These are phyloP conservation scores for Suillus clintonianus DNA, from an alignment of 768 basidiomycete species.

Conservation along the genomic window DNA sequence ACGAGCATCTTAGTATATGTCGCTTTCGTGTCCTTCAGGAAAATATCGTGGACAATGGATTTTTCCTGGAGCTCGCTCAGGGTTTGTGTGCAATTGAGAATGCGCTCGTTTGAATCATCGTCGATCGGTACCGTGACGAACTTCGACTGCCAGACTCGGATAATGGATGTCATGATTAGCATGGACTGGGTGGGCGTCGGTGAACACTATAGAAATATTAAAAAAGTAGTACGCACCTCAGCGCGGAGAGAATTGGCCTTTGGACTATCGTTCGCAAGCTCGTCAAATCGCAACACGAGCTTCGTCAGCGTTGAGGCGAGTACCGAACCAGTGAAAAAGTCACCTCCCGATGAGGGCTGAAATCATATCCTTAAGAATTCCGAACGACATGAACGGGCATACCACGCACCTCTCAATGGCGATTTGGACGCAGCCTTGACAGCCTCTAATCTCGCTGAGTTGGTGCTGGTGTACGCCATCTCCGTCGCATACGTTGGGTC, in stretches of 20 bases:
- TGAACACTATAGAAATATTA: not conserved
- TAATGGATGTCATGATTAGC: constrained; percentile 96
- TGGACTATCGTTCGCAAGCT: constrained; percentile 49
- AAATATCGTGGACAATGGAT: constrained; percentile 63
- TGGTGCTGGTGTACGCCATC: constrained; percentile 76
- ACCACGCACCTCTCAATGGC: constrained; percentile 71
- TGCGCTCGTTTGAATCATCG: constrained; percentile 95
- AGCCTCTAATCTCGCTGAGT: constrained; percentile 68
- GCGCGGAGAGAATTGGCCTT: constrained; percentile 78
- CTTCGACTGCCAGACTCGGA: constrained; percentile 96
- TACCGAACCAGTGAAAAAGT: constrained; percentile 95
- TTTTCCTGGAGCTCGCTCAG: constrained; percentile 74
- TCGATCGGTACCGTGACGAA: constrained; percentile 95
- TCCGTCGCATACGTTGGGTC: constrained; percentile 99
- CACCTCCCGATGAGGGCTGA: constrained; percentile 86
- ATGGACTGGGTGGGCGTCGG: constrained; percentile 61
- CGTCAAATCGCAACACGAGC: constrained; percentile 75
- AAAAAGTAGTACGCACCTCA: constrained; percentile 54
- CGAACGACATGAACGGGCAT: not conserved
- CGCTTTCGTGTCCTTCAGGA: constrained; percentile 83
- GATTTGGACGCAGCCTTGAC: constrained; percentile 89
- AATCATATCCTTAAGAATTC: not conserved
- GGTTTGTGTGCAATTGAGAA: constrained; percentile 94
- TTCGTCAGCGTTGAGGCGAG: constrained; percentile 91
- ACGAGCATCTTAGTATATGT: constrained; percentile 94